Conservation (phyloP, 352 stramenopile genomes). For the Pythium monospermum region DNA sequence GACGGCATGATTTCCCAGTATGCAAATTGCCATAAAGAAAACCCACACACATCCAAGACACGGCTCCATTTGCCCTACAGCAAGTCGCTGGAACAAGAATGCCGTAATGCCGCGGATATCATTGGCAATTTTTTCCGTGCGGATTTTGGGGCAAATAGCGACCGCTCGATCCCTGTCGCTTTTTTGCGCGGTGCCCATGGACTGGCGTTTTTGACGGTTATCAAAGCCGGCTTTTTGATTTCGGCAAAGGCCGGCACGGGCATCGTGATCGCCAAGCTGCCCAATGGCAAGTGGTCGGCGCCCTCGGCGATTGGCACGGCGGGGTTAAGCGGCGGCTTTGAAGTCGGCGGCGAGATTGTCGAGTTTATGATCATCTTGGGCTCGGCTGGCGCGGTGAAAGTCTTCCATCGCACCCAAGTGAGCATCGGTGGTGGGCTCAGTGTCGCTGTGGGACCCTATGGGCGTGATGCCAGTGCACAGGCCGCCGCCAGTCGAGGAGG, state of each 20-base stretch:
- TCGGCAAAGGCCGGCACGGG: conserved; percentile 78
- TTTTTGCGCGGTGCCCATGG: conserved; percentile 81
- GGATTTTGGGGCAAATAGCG: conserved; percentile 57
- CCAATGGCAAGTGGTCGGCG: conserved; percentile 85
- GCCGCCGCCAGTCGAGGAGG: conserved; percentile 65
- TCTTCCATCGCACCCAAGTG: conserved; percentile 87
- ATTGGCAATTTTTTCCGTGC: conserved; percentile 79
- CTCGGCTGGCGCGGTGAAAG: conserved; percentile 87
- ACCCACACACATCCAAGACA: conserved; percentile 65
- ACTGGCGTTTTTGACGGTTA: conserved; percentile 80
- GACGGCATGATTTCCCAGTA: conserved; percentile 62
- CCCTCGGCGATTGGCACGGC: conserved; percentile 92
- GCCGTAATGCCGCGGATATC: conserved; percentile 68
- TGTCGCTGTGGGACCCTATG: conserved; percentile 88
- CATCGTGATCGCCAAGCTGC: conserved; percentile 89
- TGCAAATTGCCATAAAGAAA: conserved; percentile 81
- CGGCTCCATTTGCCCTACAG: conserved; percentile 71
- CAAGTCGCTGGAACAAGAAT: conserved; percentile 71
- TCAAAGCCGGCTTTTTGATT: conserved; percentile 82
- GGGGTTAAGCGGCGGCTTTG: conserved; percentile 81
- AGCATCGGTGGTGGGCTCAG: conserved; percentile 91
- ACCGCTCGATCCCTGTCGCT: conserved; percentile 71
- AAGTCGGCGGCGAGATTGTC: conserved; percentile 89
- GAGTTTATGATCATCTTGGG: conserved; percentile 95
- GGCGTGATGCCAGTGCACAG: conserved; percentile 77